A percentile compares a stretch with the other conserved stretches of the same genome.
phyloP scores from a whole-genome alignment of 2,329 filamentous ascomycete genomes.

The Beauveria sp. region DNA sequence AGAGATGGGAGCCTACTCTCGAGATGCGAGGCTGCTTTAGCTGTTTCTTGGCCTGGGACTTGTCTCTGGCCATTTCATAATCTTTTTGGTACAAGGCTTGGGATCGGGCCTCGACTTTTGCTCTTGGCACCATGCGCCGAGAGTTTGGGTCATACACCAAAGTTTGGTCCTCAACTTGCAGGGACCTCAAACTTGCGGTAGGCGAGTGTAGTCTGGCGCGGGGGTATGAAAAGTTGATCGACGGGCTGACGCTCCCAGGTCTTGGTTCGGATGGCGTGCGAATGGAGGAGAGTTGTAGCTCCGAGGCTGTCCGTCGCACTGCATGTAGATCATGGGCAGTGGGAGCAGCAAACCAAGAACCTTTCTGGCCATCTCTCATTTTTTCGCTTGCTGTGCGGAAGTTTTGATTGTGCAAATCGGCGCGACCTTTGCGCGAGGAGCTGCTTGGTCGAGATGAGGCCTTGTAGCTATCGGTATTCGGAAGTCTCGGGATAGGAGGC shows the following conservation, averaged over 20 bases:
- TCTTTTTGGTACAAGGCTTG: slow-evolving; percentile 29
- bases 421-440: slow-evolving; percentile 25
- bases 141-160: slow-evolving; percentile 61
- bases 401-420: slow-evolving; percentile 38
- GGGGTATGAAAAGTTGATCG: slow-evolving; percentile 55
- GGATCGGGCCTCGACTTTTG: slow-evolving; percentile 35
- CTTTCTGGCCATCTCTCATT: slow-evolving; percentile 30
- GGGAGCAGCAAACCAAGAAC: slow-evolving; percentile 44
- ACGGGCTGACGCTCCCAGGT: slow-evolving; percentile 41
- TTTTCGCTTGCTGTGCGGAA: slow-evolving; percentile 48
- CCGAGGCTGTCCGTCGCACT: slow-evolving; percentile 37
- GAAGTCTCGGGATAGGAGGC: slow-evolving; percentile 72
- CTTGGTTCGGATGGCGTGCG: slow-evolving; percentile 25
- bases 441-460: slow-evolving; percentile 18
- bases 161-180: slow-evolving; percentile 25
- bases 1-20: slow-evolving; percentile 37
- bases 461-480: slow-evolving; percentile 34
- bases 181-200: slow-evolving; percentile 9
- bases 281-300: slow-evolving; percentile 25
- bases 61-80: neutral
- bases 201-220: slow-evolving; percentile 35
- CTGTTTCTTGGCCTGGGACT: slow-evolving; percentile 18
- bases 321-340: slow-evolving; percentile 35
- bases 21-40: slow-evolving; percentile 31
- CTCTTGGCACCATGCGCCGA: slow-evolving; percentile 49